Base-by-base conservation (phyloP, 805 yeast genomes). In the Hanseniaspora mollemarum region DNA sequence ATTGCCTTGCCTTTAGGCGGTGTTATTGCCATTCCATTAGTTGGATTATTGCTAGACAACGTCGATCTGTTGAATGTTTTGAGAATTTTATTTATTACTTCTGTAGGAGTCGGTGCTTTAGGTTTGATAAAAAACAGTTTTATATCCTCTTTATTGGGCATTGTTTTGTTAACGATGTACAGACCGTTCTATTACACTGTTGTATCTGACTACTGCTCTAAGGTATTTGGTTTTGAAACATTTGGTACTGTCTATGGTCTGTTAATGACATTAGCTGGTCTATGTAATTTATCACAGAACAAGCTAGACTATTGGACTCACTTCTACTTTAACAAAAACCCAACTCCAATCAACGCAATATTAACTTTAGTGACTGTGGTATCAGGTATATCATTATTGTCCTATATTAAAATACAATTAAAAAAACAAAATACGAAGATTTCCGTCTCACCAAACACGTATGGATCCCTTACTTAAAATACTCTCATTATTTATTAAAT, bases 161-260 rank as follows among this genome's bases (percentile, higher is more conserved):
- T 88, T 39, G 57, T 78, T 1, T 56, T 83, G 28, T 68, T 88
- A 56, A 96, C 87, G 10, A 70, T 84, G 1, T 87, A 84, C 66
- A 74, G 97, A 63, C 96, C 97, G 10, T 84, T 88, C 61, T 87
- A 84, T 61, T 90, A 88, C 66, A 88, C 97, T 1, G 85, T 94
- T 1, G 86, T 87, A 6, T 83, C 95, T 1, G 96, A 90, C 65
- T 87, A 81, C 63, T 77, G 87, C 59, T 94, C 95, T 26, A 88
- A 88, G 62, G 90, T 88, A 29, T 88, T 90, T 68, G 97, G 97
- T 0, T 87, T 83, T 65, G 81, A 78, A 51, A 87, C 94, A 1
- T 88, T 90, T 66, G 96, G 96, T 33, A 83, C 87, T 1, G 81
- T 90, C 6, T 90, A 90, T 61, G 97, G 97, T 0, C 67, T 88